Evolutionary conservation across 2,329 filamentous ascomycete genomes (phyloP), one percentile per base, ranked within the genome.

Genomic region (Penicillium vulpinum): DNA sequence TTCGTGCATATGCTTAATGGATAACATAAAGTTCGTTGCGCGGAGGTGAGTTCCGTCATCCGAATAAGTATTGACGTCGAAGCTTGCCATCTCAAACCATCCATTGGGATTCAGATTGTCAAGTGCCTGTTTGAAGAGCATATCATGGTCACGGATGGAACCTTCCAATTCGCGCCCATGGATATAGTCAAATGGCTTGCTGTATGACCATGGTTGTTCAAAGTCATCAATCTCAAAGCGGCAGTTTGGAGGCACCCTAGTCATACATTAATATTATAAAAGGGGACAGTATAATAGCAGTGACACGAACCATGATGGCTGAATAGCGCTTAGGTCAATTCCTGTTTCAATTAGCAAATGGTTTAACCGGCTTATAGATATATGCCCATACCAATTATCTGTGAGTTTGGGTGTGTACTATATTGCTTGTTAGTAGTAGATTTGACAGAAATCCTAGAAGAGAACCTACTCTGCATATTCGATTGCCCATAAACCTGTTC

Each of bases 11-110:
- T 77, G 64, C 21, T 67, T 59, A 18, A 67, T 61, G 29, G 59
- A 62, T 24, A 72, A 61, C 1, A 67, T 44, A 15, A 72, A 24
- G 16, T 55, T 62, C 3, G 54, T 61, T 18, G 70, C 70, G 6
- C 60, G 57, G 13, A 67, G 57, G 45, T 72, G 69, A 7, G 69
- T 72, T 1, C 40, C 63, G 46, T 73, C 69, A n/a, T 72, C 70
- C 21, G 92, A 96, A 73, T 96, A 92, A 0, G 92, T 96, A 73
- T 96, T 96, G 71, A 96, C 88, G 73, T 97, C 92, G 54, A 97
- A 88, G 15, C 83, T 88, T 10, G 92, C 56, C 21, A 72, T 66
- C 48, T 72, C 70, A 24, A 71, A 61, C 59, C 63, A 72, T 21
- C 70, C 70, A 9, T 61, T 61, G 3, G 68, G 69, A 11, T 62